These are phyloP conservation scores for Aureobasidium subglaciale DNA, from an alignment of 2,329 filamentous ascomycete genomes.

Conservation along the genomic window DNA sequence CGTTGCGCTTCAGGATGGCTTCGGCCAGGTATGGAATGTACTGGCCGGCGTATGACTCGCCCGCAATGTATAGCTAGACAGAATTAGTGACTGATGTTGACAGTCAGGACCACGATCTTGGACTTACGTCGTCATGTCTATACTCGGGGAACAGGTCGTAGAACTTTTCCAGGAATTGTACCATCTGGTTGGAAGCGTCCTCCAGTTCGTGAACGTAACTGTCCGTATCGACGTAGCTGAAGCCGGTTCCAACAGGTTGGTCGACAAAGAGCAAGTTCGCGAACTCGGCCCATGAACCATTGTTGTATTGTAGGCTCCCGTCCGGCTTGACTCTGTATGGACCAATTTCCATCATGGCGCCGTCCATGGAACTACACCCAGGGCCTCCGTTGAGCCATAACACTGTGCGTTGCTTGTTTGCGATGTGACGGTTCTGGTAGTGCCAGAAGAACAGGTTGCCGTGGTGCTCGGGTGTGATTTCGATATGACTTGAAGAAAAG, in stretches of 20 bases:
- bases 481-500: conserved; percentile 63
- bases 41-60: conserved; percentile 92
- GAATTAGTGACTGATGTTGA: neutral
- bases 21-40: conserved; percentile 96
- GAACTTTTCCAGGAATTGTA: conserved; percentile 85
- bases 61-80: conserved; percentile 77
- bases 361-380: conserved; percentile 95
- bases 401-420: conserved; percentile 80
- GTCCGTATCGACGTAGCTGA: conserved; percentile 89
- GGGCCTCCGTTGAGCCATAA: conserved; percentile 97
- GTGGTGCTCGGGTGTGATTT: conserved; percentile 75
- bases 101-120: neutral
- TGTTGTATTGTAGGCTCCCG: conserved; percentile 66
- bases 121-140: conserved; percentile 77
- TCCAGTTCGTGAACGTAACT: conserved; percentile 78
- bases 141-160: conserved; percentile 88
- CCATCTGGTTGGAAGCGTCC: conserved; percentile 83
- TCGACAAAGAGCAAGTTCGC: conserved; percentile 95
- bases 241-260: conserved; percentile 93
- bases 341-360: conserved; percentile 91
- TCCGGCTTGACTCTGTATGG: conserved; percentile 80
- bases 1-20: conserved; percentile 79
- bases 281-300: conserved; percentile 98
- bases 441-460: conserved; percentile 99
- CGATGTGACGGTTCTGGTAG: conserved; percentile 91